Evolutionary conservation across 345 rosid genomes (phyloP).

Genomic region (Acer saccharum): DNA sequence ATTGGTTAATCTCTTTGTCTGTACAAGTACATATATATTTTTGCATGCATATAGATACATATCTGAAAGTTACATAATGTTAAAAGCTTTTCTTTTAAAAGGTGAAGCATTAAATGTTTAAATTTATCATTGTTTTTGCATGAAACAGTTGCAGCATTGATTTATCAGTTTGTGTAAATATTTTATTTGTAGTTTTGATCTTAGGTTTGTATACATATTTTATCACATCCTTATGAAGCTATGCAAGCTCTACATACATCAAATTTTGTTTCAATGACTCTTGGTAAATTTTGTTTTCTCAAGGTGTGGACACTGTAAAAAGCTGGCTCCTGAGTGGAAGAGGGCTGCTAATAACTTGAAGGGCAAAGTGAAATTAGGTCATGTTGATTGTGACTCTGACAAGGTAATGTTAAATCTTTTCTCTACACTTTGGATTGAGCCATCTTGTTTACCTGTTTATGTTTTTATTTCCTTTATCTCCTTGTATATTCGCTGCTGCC

Average conservation of each 20-base stretch:
- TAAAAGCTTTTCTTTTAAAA: not conserved
- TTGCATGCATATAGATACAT: not conserved
- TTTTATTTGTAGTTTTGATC: not conserved
- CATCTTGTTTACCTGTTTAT: not conserved
- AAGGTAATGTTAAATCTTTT: slow-evolving; percentile 48
- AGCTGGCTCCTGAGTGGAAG: slow-evolving; percentile 97
- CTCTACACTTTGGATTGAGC: not conserved
- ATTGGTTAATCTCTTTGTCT: not conserved
- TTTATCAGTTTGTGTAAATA: not conserved
- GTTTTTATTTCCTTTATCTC: not conserved
- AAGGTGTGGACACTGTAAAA: slow-evolving; percentile 99
- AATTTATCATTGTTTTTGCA: not conserved
- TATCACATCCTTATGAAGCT: not conserved
- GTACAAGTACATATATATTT: not conserved
- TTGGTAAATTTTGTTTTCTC: slow-evolving; percentile 20
- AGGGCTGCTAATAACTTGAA: slow-evolving; percentile 83
- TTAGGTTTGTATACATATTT: not conserved
- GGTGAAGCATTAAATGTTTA: not conserved
- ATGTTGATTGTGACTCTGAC: slow-evolving; percentile 87
- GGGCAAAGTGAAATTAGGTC: slow-evolving; percentile 96
- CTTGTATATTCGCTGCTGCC: no score
- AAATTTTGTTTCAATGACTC: not conserved
- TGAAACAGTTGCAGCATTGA: not conserved
- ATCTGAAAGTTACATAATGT: not conserved
- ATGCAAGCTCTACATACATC: not conserved